Evolutionary conservation across 2,329 filamentous ascomycete species (phyloP), one percentile per base, ranked within the genome.

Genomic region (Colletotrichum brevisporum): DNA sequence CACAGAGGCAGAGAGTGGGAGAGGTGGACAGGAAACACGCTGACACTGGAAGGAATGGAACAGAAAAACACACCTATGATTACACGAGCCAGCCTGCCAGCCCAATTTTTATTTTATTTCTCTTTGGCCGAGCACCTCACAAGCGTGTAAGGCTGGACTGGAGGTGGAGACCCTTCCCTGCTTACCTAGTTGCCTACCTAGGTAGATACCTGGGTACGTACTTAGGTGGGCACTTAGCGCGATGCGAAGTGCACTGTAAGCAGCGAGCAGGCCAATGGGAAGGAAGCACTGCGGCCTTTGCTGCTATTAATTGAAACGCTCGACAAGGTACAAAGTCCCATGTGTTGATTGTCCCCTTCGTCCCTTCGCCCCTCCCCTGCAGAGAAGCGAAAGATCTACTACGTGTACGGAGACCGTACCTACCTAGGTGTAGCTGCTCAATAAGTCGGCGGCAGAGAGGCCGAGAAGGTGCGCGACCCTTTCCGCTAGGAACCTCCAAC

Each of bases 271-370:
- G 31, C 54, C 48, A 65, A 58, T 69, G 61, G 54, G 65, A 65
- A 36, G 31, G 31, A 36, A 36, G 31, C 9, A 36, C 10, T 31
- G 61, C n/a, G 54, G 65, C 53, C 4, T 60, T 36, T 63, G 65
- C 36, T 60, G 54, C 61, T 66, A 69, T 55, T 69, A 51, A 69
- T 69, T 66, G 65, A 58, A 68, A 21, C 31, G 41, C 21, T 43
- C 57, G 31, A 64, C 39, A 53, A 67, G 47, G 64, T 39, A 31
- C 27, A 24, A 24, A 24, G 21, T 24, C 21, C 21, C 21, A 24
- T 24, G 21, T 24, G 21, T 24, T 24, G 21, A 24, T 24, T 24
- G 21, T 24, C 21, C 21, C 21, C 21, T 24, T 36, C 39, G 15
- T 27, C 56, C 41, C 54, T 45, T 26, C 58, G 31, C 63, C 8